Evolutionary conservation across 108 stramenopile genomes (phyloP).

Genomic region (Nitzschia putrida): DNA sequence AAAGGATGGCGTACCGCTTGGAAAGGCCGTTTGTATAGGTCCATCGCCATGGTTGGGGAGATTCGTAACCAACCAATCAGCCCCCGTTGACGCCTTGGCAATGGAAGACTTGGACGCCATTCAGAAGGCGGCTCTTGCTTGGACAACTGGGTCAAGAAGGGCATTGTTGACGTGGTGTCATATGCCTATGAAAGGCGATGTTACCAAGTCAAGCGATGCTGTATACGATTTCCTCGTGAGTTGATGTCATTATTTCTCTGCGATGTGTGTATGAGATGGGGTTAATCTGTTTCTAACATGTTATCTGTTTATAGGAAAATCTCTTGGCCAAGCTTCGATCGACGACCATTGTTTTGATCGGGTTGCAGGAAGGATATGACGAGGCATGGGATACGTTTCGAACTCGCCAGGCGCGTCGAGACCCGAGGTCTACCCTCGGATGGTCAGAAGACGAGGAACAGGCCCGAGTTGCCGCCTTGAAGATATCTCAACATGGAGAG

Average conservation of each 20-base stretch:
- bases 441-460: slow-evolving; percentile 67
- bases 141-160: slow-evolving; percentile 51
- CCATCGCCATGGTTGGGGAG: slow-evolving; percentile 62
- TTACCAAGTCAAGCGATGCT: slow-evolving; percentile 23
- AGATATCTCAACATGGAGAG: slow-evolving; percentile 38
- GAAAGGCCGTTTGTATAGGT: slow-evolving; percentile 66
- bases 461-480: slow-evolving; percentile 34
- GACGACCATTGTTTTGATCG: slow-evolving; percentile 51
- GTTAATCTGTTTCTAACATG: not conserved
- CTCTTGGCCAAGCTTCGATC: slow-evolving; percentile 16
- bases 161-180: slow-evolving; percentile 73
- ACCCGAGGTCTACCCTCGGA: slow-evolving; percentile 47
- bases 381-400: slow-evolving; percentile 36
- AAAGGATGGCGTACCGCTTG: slow-evolving; percentile 24
- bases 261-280: not conserved
- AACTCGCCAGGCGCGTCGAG: slow-evolving; percentile 44
- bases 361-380: slow-evolving; percentile 57
- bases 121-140: slow-evolving; percentile 72
- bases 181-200: slow-evolving; percentile 27
- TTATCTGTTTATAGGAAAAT: not conserved
- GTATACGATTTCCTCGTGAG: slow-evolving; percentile 28
- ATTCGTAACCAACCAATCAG: slow-evolving; percentile 52
- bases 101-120: slow-evolving; percentile 53
- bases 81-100: slow-evolving; percentile 57
- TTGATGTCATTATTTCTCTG: slow-evolving; percentile 13